Percentiles rank a stretch among this genome's conserved stretches.
Conservation (phyloP, 345 rosid species). For the Salix arbutifolia region DNA sequence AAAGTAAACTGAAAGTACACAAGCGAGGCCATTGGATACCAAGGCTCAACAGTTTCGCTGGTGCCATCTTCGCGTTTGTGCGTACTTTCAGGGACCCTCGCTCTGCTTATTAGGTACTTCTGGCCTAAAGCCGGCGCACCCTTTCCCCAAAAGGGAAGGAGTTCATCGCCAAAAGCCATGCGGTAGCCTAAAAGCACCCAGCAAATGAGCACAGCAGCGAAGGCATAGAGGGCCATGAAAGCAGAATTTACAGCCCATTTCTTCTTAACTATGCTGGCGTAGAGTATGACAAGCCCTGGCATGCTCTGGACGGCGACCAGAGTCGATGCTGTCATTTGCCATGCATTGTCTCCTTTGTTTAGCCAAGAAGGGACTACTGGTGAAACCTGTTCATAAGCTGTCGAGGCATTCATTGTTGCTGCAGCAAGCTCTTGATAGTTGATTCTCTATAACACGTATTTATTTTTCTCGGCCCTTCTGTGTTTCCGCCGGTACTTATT, state of each 20-base stretch:
- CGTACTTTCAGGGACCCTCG: conserved; percentile 16
- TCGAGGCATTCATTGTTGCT: neutral
- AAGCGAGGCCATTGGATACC: conserved; percentile 14
- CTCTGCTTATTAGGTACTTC: conserved; percentile 9
- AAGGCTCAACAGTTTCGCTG: neutral
- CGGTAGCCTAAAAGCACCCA: conserved; percentile 26
- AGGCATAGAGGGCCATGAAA: conserved; percentile 28
- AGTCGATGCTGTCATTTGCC: conserved; percentile 27
- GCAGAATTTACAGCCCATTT: conserved; percentile 34
- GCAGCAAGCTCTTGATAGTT: neutral
- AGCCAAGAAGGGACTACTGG: conserved; percentile 25
- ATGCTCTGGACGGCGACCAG: conserved; percentile 28
- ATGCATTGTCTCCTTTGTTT: conserved; percentile 35
- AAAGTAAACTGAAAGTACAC: conserved; percentile 32
- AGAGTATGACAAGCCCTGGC: conserved; percentile 30
- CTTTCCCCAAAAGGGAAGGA: conserved; percentile 26
- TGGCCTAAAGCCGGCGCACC: conserved; percentile 24
- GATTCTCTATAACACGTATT: neutral
- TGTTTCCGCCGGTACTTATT: neutral
- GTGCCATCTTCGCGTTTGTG: neutral
- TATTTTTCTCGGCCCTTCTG: neutral
- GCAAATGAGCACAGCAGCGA: conserved; percentile 30
- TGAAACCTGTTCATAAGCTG: neutral
- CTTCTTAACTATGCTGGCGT: conserved; percentile 28
- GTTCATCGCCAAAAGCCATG: conserved; percentile 24